Evolutionary conservation across 2,329 filamentous ascomycete species (phyloP), one percentile per base, ranked within the genome.

Genomic region (Sclerotinia subarctica): DNA sequence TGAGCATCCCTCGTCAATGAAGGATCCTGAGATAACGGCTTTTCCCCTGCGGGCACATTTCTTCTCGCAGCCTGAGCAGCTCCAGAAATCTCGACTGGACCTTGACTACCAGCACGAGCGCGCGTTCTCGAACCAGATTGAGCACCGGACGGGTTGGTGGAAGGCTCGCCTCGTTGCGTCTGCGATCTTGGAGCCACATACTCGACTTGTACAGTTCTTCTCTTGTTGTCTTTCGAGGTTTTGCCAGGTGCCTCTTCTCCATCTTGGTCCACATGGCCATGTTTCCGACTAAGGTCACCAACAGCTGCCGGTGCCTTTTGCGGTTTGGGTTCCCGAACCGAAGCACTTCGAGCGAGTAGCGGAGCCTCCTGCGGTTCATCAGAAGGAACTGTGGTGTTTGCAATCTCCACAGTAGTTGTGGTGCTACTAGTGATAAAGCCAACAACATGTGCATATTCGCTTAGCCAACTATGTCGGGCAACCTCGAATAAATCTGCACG

Each of bases 401-500:
- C 89, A 73, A 96, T 94, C 74, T 98, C 94, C 62, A 86, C 88
- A 15, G 92, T 88, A 64, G 91, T 92, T 11, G 94, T 97, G 5
- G 93, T 96, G 77, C 90, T 94, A 80, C 95, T 98, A 29, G 95
- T 98, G 76, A 99, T 97, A 78, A 97, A 94, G 76, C 94, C 92
- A 60, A 99, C 94, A 60, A 98, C 90, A 77, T 96, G 92, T n/a
- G 94, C 91, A 77, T 95, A 99, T 77, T 98, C 95, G 80, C 91
- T 96, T 72, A 99, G 81, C 95, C 95, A 99, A 81, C 95, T 99
- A 80, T 99, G 95, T 64, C 95, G 88, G 58, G 95, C 95, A 54
- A 99, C 95, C 78, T 99, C 95, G 75, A 99, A 99, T 57, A 99
- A 82, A 78, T 99, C 95, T 62, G 95, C 95, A 77, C 95, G 89